Conservation (phyloP, 139 green algal genomes). For the Picochlorum sp. region DNA sequence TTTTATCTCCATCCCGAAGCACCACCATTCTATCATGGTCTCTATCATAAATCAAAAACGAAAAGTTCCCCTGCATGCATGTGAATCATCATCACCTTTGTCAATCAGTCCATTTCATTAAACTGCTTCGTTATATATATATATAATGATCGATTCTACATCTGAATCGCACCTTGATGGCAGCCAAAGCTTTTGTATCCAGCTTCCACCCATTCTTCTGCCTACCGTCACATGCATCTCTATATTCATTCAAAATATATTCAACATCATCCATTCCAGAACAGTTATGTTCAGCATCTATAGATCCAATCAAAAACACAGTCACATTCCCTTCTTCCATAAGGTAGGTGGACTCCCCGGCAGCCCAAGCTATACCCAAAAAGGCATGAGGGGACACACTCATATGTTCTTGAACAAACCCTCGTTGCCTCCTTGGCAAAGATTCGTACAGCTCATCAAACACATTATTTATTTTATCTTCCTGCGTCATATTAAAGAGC, state of each 20-base stretch:
- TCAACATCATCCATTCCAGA: neutral
- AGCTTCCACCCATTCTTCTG: neutral
- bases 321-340: neutral
- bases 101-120: too few species aligned
- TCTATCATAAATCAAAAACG: neutral
- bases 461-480: neutral
- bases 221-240: neutral
- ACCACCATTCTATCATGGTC: neutral
- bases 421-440: slow-evolving; percentile 3
- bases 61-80: neutral
- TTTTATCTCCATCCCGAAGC: neutral
- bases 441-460: slow-evolving; percentile 7
- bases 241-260: slow-evolving; percentile 8
- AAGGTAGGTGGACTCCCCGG: neutral
- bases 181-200: neutral
- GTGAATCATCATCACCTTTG: too few species aligned
- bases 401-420: slow-evolving; percentile 10
- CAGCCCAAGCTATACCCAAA: slow-evolving; percentile 2
- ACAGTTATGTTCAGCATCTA: neutral
- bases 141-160: too few species aligned
- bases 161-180: neutral
- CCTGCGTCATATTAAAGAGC: too few species aligned
- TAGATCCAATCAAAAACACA: slow-evolving; percentile 2
- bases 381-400: neutral
- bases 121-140: too few species aligned